A percentile compares a stretch with the other conserved stretches of the same genome.
These are phyloP conservation scores for Colletotrichum simmondsii DNA, from an alignment of 2,329 filamentous ascomycete genomes.

Conservation along the genomic window DNA sequence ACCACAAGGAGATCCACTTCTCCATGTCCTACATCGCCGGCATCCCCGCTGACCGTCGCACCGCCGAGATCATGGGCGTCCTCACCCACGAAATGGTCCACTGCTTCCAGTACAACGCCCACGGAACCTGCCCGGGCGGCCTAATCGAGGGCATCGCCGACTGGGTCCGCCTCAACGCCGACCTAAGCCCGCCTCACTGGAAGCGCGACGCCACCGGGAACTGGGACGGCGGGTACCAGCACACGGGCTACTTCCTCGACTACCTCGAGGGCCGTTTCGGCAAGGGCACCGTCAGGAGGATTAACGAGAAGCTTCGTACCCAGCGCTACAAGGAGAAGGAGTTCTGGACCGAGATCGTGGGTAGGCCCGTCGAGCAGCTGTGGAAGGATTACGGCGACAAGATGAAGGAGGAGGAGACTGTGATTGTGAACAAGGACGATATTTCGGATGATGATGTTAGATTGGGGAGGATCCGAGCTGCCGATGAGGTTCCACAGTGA, in stretches of 20 bases:
- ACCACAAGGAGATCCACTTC: slow-evolving; percentile 95
- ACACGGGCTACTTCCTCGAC: slow-evolving; percentile 90
- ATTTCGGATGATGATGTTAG: slow-evolving; percentile 36
- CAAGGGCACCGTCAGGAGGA: slow-evolving; percentile 65
- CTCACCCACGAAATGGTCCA: slow-evolving; percentile 94
- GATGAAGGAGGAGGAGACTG: slow-evolving; percentile 36
- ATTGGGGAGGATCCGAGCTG: slow-evolving; percentile 22
- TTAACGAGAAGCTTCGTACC: slow-evolving; percentile 76
- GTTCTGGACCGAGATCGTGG: slow-evolving; percentile 78
- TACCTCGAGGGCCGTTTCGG: slow-evolving; percentile 80
- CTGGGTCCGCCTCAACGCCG: slow-evolving; percentile 84
- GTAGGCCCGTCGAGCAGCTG: slow-evolving; percentile 72
- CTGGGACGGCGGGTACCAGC: slow-evolving; percentile 94
- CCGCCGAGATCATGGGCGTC: slow-evolving; percentile 81
- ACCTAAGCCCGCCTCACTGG: slow-evolving; percentile 87
- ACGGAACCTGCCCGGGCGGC: slow-evolving; percentile 73
- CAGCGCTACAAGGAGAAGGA: slow-evolving; percentile 70
- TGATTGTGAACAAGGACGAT: slow-evolving; percentile 38
- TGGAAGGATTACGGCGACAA: slow-evolving; percentile 77
- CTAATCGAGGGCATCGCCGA: slow-evolving; percentile 93
- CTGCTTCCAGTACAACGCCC: slow-evolving; percentile 86
- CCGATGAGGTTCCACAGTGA: slow-evolving; percentile 9
- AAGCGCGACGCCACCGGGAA: slow-evolving; percentile 64
- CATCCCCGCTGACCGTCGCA: slow-evolving; percentile 55
- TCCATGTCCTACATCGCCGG: slow-evolving; percentile 77